A percentile compares a stretch with the other conserved stretches of the same genome.
Evolutionary conservation across 768 basidiomycete genomes (phyloP).

Genomic region (Cantharellus anzutake): DNA sequence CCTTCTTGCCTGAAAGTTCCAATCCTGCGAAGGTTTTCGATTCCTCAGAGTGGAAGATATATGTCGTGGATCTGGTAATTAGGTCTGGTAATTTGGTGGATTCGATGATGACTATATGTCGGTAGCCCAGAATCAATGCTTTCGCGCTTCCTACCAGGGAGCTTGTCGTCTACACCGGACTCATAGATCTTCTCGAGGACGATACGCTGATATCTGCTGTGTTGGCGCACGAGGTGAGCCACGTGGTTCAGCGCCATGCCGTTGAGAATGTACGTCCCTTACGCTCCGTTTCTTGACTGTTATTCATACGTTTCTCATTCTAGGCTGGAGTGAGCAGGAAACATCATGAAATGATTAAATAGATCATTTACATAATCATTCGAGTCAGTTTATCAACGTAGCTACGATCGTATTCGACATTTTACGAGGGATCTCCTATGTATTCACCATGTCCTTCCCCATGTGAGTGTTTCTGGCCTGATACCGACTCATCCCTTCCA

Average conservation of each 20-base stretch:
- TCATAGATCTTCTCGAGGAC: slow-evolving; percentile 20
- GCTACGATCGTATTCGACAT: slow-evolving; percentile 26
- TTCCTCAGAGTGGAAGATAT: slow-evolving; percentile 23
- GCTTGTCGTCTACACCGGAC: slow-evolving; percentile 25
- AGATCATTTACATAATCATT: background rate
- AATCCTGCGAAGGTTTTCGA: slow-evolving; percentile 23
- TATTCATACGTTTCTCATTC: background rate
- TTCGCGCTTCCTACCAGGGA: slow-evolving; percentile 25
- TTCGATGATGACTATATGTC: background rate
- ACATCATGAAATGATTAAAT: background rate
- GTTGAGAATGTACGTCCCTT: slow-evolving; percentile 24
- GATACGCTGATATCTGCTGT: slow-evolving; percentile 24
- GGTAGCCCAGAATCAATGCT: slow-evolving; percentile 21
- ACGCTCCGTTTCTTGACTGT: background rate
- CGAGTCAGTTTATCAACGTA: slow-evolving; percentile 20
- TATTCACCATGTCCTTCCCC: slow-evolving; percentile 25
- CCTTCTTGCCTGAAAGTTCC: slow-evolving; percentile 18
- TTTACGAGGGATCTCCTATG: slow-evolving; percentile 22
- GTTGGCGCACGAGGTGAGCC: slow-evolving; percentile 22
- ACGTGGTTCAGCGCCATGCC: slow-evolving; percentile 22
- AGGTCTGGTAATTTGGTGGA: background rate
- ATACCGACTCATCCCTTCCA: background rate
- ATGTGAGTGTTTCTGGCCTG: slow-evolving; percentile 12
- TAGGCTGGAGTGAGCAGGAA: background rate
- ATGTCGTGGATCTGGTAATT: slow-evolving; percentile 22